Percentiles rank a stretch among this genome's conserved stretches.
phyloP scores from a whole-genome alignment of 352 stramenopile species.

The Phytophthora sansomeana region DNA sequence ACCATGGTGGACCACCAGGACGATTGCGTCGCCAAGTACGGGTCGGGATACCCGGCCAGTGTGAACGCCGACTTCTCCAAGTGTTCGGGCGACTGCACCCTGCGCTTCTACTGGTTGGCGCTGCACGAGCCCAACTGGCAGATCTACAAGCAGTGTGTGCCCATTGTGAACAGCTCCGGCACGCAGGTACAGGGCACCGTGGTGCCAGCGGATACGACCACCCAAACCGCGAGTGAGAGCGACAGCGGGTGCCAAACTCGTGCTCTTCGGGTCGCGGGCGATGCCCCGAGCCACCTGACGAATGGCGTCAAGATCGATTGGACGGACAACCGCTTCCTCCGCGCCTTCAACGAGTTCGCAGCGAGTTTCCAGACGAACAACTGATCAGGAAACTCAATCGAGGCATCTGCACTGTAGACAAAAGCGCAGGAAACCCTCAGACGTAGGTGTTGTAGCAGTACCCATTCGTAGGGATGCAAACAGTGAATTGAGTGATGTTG shows the following conservation, averaged over 20 bases:
- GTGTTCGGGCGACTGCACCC: slow-evolving; percentile 37
- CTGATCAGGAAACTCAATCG: slow-evolving; percentile 8
- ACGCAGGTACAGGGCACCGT: slow-evolving; percentile 26
- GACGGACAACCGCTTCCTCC: slow-evolving; percentile 42
- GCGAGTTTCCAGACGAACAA: slow-evolving; percentile 25
- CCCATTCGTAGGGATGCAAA: slow-evolving; percentile 1
- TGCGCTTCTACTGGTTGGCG: slow-evolving; percentile 49
- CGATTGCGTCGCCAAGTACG: slow-evolving; percentile 49
- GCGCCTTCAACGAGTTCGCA: slow-evolving; percentile 42
- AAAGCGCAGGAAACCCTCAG: slow-evolving; percentile 7
- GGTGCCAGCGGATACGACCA: slow-evolving; percentile 14
- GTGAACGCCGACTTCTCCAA: slow-evolving; percentile 38
- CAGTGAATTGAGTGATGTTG: slow-evolving; percentile 5
- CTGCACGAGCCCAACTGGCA: slow-evolving; percentile 50
- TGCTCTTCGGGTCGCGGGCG: slow-evolving; percentile 25
- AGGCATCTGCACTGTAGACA: slow-evolving; percentile 16
- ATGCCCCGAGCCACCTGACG: slow-evolving; percentile 29
- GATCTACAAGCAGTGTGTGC: slow-evolving; percentile 54
- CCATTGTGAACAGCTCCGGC: slow-evolving; percentile 36
- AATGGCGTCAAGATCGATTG: slow-evolving; percentile 38
- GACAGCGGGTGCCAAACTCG: slow-evolving; percentile 33
- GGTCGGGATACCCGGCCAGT: slow-evolving; percentile 36
- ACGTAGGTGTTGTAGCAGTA: slow-evolving; percentile 9
- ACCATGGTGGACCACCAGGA: slow-evolving; percentile 52
- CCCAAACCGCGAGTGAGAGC: slow-evolving; percentile 15